Evolutionary conservation across 2,329 filamentous ascomycete species (phyloP).

Genomic region (Diaporthe ampelina): DNA sequence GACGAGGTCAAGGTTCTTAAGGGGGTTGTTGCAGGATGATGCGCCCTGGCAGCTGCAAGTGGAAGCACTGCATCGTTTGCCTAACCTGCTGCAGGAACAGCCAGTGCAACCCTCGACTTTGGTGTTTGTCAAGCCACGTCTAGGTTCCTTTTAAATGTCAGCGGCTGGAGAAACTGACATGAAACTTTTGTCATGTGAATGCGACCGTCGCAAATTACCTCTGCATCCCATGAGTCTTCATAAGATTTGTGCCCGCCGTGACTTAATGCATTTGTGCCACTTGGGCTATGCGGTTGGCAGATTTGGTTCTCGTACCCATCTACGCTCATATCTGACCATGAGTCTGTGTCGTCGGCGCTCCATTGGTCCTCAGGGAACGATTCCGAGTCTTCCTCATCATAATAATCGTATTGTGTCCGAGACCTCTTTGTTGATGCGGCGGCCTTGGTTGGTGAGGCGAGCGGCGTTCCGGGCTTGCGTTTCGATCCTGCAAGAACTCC

Average conservation of each 20-base stretch:
- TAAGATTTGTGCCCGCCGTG: neutral
- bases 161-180: neutral
- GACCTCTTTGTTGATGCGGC: constrained; percentile 34
- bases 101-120: neutral
- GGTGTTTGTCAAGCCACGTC: neutral
- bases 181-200: neutral
- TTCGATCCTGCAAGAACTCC: constrained; percentile 27
- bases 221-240: neutral
- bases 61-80: constrained; percentile 8
- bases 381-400: constrained; percentile 32
- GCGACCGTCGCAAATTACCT: neutral
- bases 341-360: constrained; percentile 31
- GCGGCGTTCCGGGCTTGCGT: constrained; percentile 34
- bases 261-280: neutral
- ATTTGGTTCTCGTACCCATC: constrained; percentile 20
- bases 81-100: constrained; percentile 33
- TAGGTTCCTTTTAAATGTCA: constrained; percentile 8
- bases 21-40: constrained; percentile 21
- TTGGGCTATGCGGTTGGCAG: neutral
- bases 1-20: constrained; percentile 21
- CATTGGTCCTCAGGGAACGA: constrained; percentile 18
- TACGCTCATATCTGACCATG: constrained; percentile 29
- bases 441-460: constrained; percentile 39
- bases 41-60: constrained; percentile 30
- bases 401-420: constrained; percentile 39